Base-by-base conservation (phyloP, 176 grass and related monocot species). In the Carex littledalei region DNA sequence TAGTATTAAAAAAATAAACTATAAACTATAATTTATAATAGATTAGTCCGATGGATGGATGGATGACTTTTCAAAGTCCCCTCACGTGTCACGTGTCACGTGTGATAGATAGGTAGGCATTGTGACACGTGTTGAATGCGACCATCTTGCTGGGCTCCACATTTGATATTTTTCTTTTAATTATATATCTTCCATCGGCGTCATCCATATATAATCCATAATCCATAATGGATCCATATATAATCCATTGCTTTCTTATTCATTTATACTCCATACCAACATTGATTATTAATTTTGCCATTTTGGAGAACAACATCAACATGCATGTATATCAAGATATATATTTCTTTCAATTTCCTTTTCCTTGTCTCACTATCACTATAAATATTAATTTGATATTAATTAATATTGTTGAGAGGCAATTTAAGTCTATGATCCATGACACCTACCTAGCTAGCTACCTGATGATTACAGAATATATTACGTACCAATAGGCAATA, bases 71-170 rank as follows among this genome's bases (percentile, higher is more conserved):
- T 81, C 79, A 81, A 81, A 63, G 31, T 56, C n/a, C 21, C 1
- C 49, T 56, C 78, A 39, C 37, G 37, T 6, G 5, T 3, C 75
- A 81, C 56, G 78, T 81, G 77, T 35, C 26, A 26, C 26, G 26
- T 26, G 26, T 26, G 26, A 26, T 26, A 26, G 78, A 62, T 80
- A 37, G 57, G 6, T 62, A 37, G 57, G 6, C 29, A 26, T 62
- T 18, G 78, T 81, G 57, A 31, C 79, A 81, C 79, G 79, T 62
- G 54, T 63, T 45, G 79, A 81, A 41, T 7, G 57, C 59, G 79
- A 81, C 79, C 9, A 16, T 81, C 79, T 81, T 81, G 0, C 79
- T 61, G 8, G 59, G 24, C 39, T 81, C 79, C 55, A 21, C 20
- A 61, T 11, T 63, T 63, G 16, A 61, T 61, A 35, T 43, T 62